Evolutionary conservation across 2,329 filamentous ascomycete genomes (phyloP).

Genomic region (Xylogone sp.): DNA sequence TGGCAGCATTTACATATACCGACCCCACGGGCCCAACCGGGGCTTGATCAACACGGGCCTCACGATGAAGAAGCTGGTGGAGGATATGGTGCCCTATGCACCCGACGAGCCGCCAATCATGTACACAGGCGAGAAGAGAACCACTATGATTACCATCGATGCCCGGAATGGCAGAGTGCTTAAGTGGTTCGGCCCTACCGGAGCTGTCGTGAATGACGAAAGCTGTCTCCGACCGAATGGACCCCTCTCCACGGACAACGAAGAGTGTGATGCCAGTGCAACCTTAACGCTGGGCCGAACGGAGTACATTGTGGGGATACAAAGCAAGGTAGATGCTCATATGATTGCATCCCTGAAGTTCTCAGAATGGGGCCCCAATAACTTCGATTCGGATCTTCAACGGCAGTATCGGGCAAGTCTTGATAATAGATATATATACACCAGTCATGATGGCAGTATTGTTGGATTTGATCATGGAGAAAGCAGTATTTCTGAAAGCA

Average conservation of each 20-base stretch:
- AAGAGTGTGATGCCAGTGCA: constrained; percentile 76
- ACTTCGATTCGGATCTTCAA: constrained; percentile 81
- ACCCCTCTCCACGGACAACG: constrained; percentile 51
- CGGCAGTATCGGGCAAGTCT: constrained; percentile 76
- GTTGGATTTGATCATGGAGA: constrained; percentile 69
- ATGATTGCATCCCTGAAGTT: constrained; percentile 87
- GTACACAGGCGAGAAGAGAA: constrained; percentile 90
- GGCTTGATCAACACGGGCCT: constrained; percentile 64
- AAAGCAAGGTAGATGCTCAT: constrained; percentile 67
- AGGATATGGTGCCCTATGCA: constrained; percentile 73
- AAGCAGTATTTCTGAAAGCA: constrained; percentile 28
- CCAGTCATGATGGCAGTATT: constrained; percentile 77
- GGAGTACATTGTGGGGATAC: constrained; percentile 86
- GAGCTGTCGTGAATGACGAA: constrained; percentile 62
- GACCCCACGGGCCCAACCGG: constrained; percentile 56
- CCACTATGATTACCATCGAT: constrained; percentile 83
- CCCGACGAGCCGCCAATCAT: constrained; percentile 73
- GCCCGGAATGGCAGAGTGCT: constrained; percentile 78
- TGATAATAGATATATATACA: constrained; percentile 87
- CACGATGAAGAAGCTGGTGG: constrained; percentile 84
- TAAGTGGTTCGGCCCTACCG: constrained; percentile 77
- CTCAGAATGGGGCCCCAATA: constrained; percentile 93
- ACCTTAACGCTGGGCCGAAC: constrained; percentile 81
- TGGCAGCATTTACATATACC: constrained; percentile 83
- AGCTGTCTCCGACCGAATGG: constrained; percentile 71